Evolutionary conservation across 202 grass and related monocot genomes (phyloP).

Genomic region (Digitaria exilis): DNA sequence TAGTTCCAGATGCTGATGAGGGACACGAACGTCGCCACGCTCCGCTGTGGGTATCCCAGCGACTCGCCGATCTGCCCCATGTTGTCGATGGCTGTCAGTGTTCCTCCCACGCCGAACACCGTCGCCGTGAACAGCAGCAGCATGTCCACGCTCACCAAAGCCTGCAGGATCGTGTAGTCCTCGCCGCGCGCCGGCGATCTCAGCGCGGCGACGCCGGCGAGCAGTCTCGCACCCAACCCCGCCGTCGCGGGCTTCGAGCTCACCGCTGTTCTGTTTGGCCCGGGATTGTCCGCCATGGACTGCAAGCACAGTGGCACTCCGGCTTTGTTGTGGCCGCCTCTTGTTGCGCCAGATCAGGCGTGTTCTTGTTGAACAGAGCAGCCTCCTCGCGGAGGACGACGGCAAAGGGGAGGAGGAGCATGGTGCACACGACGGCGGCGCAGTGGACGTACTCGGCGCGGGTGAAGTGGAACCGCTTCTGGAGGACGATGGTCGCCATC

Average conservation of each 20-base stretch:
- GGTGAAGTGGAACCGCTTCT: conserved; percentile 50
- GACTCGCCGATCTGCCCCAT: conserved; percentile 87
- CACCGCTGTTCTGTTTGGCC: neutral
- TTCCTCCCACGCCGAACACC: conserved; percentile 61
- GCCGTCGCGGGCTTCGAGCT: neutral
- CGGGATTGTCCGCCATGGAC: neutral
- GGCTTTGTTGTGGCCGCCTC: too few relatives aligned
- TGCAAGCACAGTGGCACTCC: neutral
- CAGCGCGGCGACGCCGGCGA: neutral
- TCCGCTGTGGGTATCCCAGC: conserved; percentile 54
- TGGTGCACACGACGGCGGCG: conserved; percentile 46
- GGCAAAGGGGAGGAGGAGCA: conserved; percentile 53
- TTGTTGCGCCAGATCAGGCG: too few relatives aligned
- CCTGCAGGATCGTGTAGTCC: conserved; percentile 79
- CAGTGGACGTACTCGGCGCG: conserved; percentile 37
- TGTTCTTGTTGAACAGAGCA: conserved; percentile 14
- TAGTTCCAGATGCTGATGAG: conserved; percentile 96
- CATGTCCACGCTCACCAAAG: conserved; percentile 76
- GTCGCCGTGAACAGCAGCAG: conserved; percentile 60
- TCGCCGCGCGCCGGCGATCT: conserved; percentile 56
- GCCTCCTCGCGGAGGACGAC: conserved; percentile 58
- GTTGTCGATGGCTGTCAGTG: conserved; percentile 70
- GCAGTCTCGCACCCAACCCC: neutral
- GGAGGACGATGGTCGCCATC: conserved; percentile 55
- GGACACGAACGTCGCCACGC: conserved; percentile 68